These are phyloP conservation scores for Candida boidinii DNA, from an alignment of 805 yeast genomes.

Conservation along the genomic window DNA sequence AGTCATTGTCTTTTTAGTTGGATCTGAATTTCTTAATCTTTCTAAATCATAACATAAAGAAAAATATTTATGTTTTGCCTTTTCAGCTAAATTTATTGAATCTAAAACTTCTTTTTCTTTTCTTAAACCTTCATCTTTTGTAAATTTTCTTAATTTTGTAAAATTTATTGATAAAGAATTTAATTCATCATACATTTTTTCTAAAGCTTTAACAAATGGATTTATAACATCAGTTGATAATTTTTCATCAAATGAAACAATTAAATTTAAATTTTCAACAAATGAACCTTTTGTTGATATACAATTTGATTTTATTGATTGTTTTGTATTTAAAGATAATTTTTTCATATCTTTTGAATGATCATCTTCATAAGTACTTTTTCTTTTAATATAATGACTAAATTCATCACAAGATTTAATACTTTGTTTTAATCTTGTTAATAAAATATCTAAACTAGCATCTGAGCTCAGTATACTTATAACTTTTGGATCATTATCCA, in stretches of 20 bases:
- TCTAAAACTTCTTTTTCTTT: slow-evolving; percentile 82
- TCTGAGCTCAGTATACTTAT: slow-evolving; percentile 54
- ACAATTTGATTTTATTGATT: slow-evolving; percentile 37
- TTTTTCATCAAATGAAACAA: slow-evolving; percentile 73
- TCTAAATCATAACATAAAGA: slow-evolving; percentile 83
- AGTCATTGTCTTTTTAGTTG: slow-evolving; percentile 73
- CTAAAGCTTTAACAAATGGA: slow-evolving; percentile 71
- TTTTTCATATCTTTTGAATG: slow-evolving; percentile 69
- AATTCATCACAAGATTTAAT: slow-evolving; percentile 81
- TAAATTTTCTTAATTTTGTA: slow-evolving; percentile 60
- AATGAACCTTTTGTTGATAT: slow-evolving; percentile 36
- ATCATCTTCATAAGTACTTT: slow-evolving; percentile 71
- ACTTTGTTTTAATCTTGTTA: slow-evolving; percentile 70
- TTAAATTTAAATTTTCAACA: slow-evolving; percentile 52
- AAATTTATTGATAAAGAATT: slow-evolving; percentile 61
- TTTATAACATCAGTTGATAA: slow-evolving; percentile 56
- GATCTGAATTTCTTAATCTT: slow-evolving; percentile 67
- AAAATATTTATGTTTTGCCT: slow-evolving; percentile 73
- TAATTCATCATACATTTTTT: slow-evolving; percentile 81
- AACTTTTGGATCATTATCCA: slow-evolving; percentile 45
- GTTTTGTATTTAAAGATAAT: slow-evolving; percentile 41
- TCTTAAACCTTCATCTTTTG: slow-evolving; percentile 75
- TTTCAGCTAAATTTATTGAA: slow-evolving; percentile 76
- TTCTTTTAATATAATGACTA: slow-evolving; percentile 66
- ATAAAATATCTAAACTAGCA: slow-evolving; percentile 63